phyloP scores from a whole-genome alignment of 768 basidiomycete species.

The Collybia sordida region DNA sequence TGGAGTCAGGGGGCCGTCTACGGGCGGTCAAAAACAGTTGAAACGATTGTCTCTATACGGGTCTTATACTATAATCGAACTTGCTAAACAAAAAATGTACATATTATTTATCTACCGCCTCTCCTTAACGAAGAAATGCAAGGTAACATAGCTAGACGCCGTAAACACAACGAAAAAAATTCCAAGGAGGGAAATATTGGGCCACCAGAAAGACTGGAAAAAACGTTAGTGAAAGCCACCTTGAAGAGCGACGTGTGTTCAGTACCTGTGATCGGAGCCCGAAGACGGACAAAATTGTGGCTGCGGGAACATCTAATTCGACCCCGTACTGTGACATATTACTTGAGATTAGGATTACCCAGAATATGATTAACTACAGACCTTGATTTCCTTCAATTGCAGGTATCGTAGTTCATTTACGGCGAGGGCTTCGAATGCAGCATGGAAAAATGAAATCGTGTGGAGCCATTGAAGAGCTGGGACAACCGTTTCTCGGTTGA shows the following conservation, averaged over 20 bases:
- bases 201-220: slow-evolving; percentile 93
- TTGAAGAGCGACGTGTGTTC: neutral
- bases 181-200: slow-evolving; percentile 81
- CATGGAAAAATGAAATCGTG: slow-evolving; percentile 96
- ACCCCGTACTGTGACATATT: slow-evolving; percentile 77
- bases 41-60: no score
- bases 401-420: slow-evolving; percentile 96
- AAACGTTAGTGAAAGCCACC: slow-evolving; percentile 2
- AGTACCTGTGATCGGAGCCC: slow-evolving; percentile 83
- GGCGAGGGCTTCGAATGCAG: slow-evolving; percentile 95
- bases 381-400: slow-evolving; percentile 88
- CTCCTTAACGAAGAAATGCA: slow-evolving; percentile 92
- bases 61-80: no score
- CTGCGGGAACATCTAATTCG: slow-evolving; percentile 94
- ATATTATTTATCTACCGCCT: slow-evolving; percentile 35
- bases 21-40: no score
- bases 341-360: neutral
- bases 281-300: slow-evolving; percentile 92
- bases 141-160: slow-evolving; percentile 68
- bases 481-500: slow-evolving; percentile 87
- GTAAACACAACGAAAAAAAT: slow-evolving; percentile 88
- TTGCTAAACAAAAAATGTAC: neutral
- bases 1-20: no score
- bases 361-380: slow-evolving; percentile 30
- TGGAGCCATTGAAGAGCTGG: slow-evolving; percentile 81